These are phyloP conservation scores for Zanthoxylum bungeanum DNA, from an alignment of 345 rosid genomes.

Conservation along the genomic window DNA sequence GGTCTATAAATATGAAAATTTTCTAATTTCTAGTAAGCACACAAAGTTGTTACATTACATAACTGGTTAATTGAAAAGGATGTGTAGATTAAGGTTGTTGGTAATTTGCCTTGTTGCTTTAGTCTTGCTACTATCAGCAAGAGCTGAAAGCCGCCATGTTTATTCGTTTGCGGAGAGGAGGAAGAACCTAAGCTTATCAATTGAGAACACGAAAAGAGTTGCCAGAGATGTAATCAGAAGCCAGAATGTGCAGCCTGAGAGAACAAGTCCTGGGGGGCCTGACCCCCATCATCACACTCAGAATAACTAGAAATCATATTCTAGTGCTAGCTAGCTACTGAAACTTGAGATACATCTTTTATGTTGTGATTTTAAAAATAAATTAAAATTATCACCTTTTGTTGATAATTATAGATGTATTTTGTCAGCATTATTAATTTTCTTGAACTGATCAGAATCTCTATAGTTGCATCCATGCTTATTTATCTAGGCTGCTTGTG, in stretches of 20 bases:
- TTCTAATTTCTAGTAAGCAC: conserved; percentile 14
- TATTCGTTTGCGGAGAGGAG: conserved; percentile 10
- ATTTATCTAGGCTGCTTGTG: neutral
- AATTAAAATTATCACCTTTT: neutral
- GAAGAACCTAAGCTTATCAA: conserved; percentile 19
- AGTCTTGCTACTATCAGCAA: conserved; percentile 25
- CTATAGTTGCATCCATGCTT: neutral
- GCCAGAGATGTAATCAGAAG: conserved; percentile 15
- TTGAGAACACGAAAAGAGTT: conserved; percentile 16
- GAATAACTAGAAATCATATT: neutral
- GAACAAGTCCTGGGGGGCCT: conserved; percentile 48
- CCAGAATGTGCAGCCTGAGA: conserved; percentile 10
- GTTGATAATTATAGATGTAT: neutral
- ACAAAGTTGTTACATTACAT: neutral
- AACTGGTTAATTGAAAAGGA: neutral
- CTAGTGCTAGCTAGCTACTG: neutral
- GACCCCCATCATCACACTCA: conserved; percentile 38
- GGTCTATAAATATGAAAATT: conserved; percentile 26
- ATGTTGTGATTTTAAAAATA: neutral
- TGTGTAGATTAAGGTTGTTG: conserved; percentile 26
- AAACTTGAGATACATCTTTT: neutral
- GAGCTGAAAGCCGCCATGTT: conserved; percentile 27
- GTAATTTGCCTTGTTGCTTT: conserved; percentile 17
- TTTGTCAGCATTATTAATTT: neutral
- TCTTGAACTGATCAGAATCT: neutral